Evolutionary conservation across 768 basidiomycete genomes (phyloP), one percentile per base, ranked within the genome.

Genomic region (Lactarius trivialis): DNA sequence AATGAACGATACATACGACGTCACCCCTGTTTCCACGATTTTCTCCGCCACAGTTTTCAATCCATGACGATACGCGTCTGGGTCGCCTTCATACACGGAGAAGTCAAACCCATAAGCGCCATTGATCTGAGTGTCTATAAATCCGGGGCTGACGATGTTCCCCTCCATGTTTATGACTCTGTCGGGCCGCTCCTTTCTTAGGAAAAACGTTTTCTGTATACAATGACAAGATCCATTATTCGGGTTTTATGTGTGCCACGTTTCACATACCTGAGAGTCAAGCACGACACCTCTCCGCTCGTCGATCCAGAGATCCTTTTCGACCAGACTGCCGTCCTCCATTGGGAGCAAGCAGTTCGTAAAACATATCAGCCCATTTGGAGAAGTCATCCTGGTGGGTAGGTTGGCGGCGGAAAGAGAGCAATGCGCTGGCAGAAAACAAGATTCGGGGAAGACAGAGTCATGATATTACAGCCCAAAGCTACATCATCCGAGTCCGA

Each of bases 41-140:
- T 83, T 81, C 73, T 84, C 83, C 7, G 91, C 86, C 36, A 93
- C 83, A 63, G 77, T 75, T 69, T 82, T 80, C 72, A 95, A 76
- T 21, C 91, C 90, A 26, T 79, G 68, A 28, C 78, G 76, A 73
- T 95, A 95, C 7, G 75, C 76, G 39, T 84, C 78, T 56, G 89
- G 87, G 69, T 86, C 79, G 30, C 81, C 83, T 37, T 89, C 85
- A 67, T 87, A 91, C 19, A 92, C 82, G 14, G 91, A 92, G 69
- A 93, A 93, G 72, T 93, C 91, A 70, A 92, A 89, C 33, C 86
- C 85, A 71, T 91, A 93, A 5, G 85, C 93, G 37, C 93, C 93
- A 66, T 96, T 95, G 64, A 96, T 86, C 69, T 96, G 93, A 19
- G 88, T 83, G 74, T 95, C 93, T 55, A 95, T 80, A 69, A 88